Conservation (phyloP, 495 filamentous ascomycete species). For the Recurvomyces mirabilis region DNA sequence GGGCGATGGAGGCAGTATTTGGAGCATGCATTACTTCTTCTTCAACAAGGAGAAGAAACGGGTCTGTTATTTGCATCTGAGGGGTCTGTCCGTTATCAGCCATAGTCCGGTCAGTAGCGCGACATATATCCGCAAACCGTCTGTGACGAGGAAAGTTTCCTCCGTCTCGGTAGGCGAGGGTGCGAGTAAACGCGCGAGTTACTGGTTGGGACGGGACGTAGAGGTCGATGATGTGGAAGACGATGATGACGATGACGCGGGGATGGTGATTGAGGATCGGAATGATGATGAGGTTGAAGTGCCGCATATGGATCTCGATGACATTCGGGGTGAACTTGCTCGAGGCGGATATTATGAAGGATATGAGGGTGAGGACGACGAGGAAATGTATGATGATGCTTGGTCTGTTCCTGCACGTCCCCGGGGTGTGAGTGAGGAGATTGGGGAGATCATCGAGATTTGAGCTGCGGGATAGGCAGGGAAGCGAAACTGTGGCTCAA, state of each 20-base stretch:
- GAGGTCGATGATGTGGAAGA: conserved; percentile 21
- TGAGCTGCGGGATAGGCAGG: not conserved
- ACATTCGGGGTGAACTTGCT: conserved; percentile 12
- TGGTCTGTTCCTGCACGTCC: no score
- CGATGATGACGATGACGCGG: conserved; percentile 24
- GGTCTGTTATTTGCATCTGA: conserved; percentile 87
- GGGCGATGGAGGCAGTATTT: conserved; percentile 73
- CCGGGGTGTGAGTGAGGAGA: conserved; percentile 9
- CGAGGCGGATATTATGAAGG: conserved; percentile 7
- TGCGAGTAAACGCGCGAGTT: conserved; percentile 64
- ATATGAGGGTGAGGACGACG: conserved; percentile 4
- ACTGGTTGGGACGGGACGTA: conserved; percentile 59
- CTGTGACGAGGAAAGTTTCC: not conserved
- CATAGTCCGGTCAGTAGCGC: conserved; percentile 43
- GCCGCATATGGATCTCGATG: conserved; percentile 16
- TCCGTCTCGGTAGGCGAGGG: conserved; percentile 32
- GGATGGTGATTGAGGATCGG: not conserved
- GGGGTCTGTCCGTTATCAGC: conserved; percentile 71
- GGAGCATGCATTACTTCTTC: conserved; percentile 94
- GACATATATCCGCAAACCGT: not conserved
- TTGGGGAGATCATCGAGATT: conserved; percentile 8
- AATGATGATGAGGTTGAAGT: conserved; percentile 17
- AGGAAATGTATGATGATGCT: not conserved
- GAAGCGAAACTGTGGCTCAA: no score
- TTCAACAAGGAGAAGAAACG: conserved; percentile 88